A percentile compares a stretch with the other conserved stretches of the same genome.
Evolutionary conservation across 208 protist genomes (phyloP).

Genomic region (Leptomonas seymouri): DNA sequence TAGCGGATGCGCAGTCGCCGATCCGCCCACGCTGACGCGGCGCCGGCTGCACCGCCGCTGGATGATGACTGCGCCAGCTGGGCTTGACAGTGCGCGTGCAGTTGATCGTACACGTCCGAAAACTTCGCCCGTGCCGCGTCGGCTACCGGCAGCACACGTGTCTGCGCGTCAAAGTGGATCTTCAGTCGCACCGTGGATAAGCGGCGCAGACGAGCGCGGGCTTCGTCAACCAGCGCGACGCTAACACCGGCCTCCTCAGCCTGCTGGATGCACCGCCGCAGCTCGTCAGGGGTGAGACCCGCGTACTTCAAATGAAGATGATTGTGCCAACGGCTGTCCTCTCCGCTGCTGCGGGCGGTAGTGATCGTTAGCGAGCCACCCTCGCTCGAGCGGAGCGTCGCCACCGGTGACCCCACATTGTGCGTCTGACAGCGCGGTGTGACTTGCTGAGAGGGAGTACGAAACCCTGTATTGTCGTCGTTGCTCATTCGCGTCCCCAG

Average conservation of each 20-base stretch:
- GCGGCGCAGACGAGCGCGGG: slow-evolving; percentile 39
- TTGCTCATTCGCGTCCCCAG: background rate
- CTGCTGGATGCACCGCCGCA: slow-evolving; percentile 37
- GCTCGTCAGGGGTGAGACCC: slow-evolving; percentile 22
- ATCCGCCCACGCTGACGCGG: slow-evolving; percentile 14
- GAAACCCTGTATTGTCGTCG: background rate
- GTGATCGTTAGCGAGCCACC: slow-evolving; percentile 1
- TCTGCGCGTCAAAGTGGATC: slow-evolving; percentile 77
- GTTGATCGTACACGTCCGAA: slow-evolving; percentile 55
- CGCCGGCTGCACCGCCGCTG: background rate
- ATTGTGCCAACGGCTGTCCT: background rate
- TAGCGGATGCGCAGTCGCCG: slow-evolving; percentile 77
- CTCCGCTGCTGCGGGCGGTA: background rate
- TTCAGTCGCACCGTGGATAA: slow-evolving; percentile 60
- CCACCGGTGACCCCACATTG: background rate
- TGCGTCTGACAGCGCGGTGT: slow-evolving; percentile 21
- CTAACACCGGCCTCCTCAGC: slow-evolving; percentile 54
- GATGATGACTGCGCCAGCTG: slow-evolving; percentile 28
- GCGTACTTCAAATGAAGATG: too few species aligned
- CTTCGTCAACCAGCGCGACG: slow-evolving; percentile 47
- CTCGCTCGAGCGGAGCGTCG: slow-evolving; percentile 17
- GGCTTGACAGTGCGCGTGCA: slow-evolving; percentile 55
- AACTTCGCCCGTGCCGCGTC: slow-evolving; percentile 50
- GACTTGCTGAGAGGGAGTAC: slow-evolving; percentile 15
- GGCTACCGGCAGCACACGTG: slow-evolving; percentile 54